These are phyloP conservation scores for Diutina sp. DNA, from an alignment of 1,139 yeast species.

Conservation along the genomic window DNA sequence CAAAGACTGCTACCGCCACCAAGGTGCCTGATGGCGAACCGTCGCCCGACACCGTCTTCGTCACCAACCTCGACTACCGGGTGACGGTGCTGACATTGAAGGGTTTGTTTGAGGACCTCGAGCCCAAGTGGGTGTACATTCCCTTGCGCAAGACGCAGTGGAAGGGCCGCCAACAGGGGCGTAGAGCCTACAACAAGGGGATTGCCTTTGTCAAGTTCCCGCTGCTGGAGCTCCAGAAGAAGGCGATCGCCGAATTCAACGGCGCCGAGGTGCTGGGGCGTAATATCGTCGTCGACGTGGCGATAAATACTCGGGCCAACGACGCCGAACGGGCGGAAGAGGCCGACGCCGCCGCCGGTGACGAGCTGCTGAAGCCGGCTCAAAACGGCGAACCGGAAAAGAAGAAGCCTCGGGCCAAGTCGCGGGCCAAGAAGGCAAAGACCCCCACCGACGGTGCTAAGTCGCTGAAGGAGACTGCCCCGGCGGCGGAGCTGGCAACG, in stretches of 20 bases:
- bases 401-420: neutral
- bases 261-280: conserved; percentile 43
- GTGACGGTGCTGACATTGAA: conserved; percentile 31
- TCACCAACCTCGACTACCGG: conserved; percentile 43
- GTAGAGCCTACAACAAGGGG: conserved; percentile 41
- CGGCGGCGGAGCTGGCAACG: neutral
- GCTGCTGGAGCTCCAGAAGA: conserved; percentile 31
- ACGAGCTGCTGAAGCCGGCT: neutral
- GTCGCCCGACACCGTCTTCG: conserved; percentile 42
- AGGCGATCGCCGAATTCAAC: conserved; percentile 38
- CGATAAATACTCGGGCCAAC: conserved; percentile 31
- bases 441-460: neutral
- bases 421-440: neutral
- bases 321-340: conserved; percentile 9
- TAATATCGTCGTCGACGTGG: conserved; percentile 40
- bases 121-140: conserved; percentile 44
- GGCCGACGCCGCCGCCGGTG: conserved; percentile 1
- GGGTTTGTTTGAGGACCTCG: conserved; percentile 30
- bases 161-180: conserved; percentile 20
- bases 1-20: neutral
- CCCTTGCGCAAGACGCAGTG: conserved; percentile 38
- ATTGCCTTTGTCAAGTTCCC: conserved; percentile 49
- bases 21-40: conserved; percentile 39
- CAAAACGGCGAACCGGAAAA: neutral
- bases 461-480: neutral